Conservation (phyloP, 345 rosid genomes). For the Hibiscus tridactylites region DNA sequence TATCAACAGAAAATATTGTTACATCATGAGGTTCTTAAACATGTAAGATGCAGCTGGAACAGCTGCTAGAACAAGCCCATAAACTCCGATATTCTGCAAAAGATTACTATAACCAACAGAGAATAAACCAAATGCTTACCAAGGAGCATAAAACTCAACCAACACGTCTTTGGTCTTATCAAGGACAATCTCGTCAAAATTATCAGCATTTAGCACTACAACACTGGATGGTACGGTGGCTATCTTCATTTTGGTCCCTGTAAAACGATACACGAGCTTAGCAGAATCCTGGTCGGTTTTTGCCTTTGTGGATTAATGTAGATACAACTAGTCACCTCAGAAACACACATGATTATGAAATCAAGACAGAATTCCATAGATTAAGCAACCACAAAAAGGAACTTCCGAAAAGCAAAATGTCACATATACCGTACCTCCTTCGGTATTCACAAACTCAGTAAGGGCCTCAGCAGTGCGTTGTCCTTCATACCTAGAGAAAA, state of each 20-base stretch:
- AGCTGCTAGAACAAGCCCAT: not conserved
- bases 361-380: too few species aligned
- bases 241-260: not conserved
- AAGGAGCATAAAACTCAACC: not conserved
- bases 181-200: not conserved
- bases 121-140: not conserved
- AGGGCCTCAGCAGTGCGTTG: not conserved
- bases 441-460: not conserved
- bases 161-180: not conserved
- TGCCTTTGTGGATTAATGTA: too few species aligned
- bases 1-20: not conserved
- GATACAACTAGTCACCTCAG: too few species aligned
- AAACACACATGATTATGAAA: too few species aligned
- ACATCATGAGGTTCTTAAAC: not conserved
- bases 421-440: not conserved
- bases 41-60: not conserved
- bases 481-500: not conserved
- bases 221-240: not conserved
- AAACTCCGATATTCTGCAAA: not conserved
- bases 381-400: not conserved
- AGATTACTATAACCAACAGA: not conserved
- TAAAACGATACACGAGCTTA: not conserved
- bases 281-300: too few species aligned
- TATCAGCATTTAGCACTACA: not conserved
- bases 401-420: too few species aligned